These are phyloP conservation scores for Calocybe cyanea DNA, from an alignment of 768 basidiomycete genomes.

Conservation along the genomic window DNA sequence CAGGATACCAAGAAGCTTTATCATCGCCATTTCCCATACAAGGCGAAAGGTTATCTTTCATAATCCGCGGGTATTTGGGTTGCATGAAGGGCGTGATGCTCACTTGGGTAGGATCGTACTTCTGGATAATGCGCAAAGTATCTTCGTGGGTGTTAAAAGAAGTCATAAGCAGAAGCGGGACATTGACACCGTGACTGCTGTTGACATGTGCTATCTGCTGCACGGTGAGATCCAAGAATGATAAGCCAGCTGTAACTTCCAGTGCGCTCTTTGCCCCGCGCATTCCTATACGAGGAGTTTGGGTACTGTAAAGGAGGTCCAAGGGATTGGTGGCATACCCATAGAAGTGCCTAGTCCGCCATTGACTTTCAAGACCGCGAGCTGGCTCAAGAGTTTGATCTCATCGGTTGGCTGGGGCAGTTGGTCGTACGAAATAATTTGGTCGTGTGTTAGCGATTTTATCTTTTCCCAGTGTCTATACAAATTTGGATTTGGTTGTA, in stretches of 20 bases:
- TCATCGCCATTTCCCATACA: slow-evolving; percentile 67
- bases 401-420: slow-evolving; percentile 49
- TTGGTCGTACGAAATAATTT: slow-evolving; percentile 65
- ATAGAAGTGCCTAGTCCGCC: slow-evolving; percentile 85
- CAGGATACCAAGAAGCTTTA: slow-evolving; percentile 84
- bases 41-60: slow-evolving; percentile 72
- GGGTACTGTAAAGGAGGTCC: not conserved
- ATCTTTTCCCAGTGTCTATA: slow-evolving; percentile 17
- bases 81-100: slow-evolving; percentile 81
- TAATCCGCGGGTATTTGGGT: slow-evolving; percentile 80
- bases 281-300: slow-evolving; percentile 45
- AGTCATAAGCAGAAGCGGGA: slow-evolving; percentile 89
- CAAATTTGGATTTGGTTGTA: not conserved
- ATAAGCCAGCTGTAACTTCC: slow-evolving; percentile 85
- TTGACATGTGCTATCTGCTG: slow-evolving; percentile 88
- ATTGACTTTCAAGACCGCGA: slow-evolving; percentile 62
- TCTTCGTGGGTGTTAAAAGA: slow-evolving; percentile 92
- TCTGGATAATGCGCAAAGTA: slow-evolving; percentile 81
- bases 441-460: slow-evolving; percentile 42
- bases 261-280: slow-evolving; percentile 78
- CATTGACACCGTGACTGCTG: slow-evolving; percentile 63
- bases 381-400: slow-evolving; percentile 40
- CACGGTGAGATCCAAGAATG: slow-evolving; percentile 81
- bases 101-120: slow-evolving; percentile 80
- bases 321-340: slow-evolving; percentile 37